Evolutionary conservation across 1,284 basidiomycete species (phyloP).

Genomic region (Hemileia vastatrix): DNA sequence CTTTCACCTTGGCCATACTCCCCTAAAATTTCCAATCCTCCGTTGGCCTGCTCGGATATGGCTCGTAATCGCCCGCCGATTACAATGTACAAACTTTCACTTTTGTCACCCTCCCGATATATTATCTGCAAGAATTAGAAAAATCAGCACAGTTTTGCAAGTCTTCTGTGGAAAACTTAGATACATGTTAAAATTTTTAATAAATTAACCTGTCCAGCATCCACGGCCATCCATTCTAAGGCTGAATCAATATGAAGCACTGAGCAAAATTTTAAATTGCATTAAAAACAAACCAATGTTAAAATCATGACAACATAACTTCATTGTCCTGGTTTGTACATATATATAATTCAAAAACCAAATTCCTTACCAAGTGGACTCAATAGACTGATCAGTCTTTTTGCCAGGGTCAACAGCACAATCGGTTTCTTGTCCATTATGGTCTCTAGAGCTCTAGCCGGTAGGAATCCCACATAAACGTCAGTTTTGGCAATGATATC

Average conservation of each 20-base stretch:
- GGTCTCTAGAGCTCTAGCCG: conserved; percentile 74
- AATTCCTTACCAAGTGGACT: conserved; percentile 65
- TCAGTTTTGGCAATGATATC: conserved; percentile 96
- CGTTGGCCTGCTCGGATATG: conserved; percentile 56
- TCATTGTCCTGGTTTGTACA: too few relatives aligned
- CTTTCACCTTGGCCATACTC: conserved; percentile 83
- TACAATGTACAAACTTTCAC: conserved; percentile 95
- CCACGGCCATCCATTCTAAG: conserved; percentile 95
- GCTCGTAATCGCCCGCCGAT: conserved; percentile 92
- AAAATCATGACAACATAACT: not conserved
- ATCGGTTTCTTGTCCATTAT: conserved; percentile 89
- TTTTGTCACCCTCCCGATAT: conserved; percentile 79
- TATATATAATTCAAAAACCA: too few relatives aligned
- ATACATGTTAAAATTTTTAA: not conserved
- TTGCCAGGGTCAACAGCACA: conserved; percentile 89
- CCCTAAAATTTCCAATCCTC: conserved; percentile 65
- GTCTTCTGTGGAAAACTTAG: conserved; percentile 9
- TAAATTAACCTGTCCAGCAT: conserved; percentile 59
- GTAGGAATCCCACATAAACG: conserved; percentile 88
- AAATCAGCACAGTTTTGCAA: not conserved
- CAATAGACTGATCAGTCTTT: conserved; percentile 82
- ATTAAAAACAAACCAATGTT: not conserved
- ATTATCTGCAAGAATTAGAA: conserved; percentile 52
- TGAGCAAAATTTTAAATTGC: conserved; percentile 39
- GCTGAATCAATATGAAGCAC: conserved; percentile 95